phyloP scores from a whole-genome alignment of 2,329 filamentous ascomycete species.

The Trichoderma aggressivum region DNA sequence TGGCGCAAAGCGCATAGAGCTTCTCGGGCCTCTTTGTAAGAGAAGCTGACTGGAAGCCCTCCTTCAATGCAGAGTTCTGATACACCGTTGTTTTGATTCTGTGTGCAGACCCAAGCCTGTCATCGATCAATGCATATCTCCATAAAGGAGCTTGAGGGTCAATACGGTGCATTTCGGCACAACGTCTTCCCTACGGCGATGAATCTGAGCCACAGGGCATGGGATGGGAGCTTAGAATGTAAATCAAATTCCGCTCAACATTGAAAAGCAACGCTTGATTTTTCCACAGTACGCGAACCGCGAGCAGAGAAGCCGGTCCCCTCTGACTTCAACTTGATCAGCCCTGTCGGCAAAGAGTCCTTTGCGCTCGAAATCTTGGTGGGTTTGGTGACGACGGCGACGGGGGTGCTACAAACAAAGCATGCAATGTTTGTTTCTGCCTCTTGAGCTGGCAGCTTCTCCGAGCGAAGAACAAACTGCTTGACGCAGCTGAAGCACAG shows the following conservation, averaged over 20 bases:
- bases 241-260: constrained; percentile 47
- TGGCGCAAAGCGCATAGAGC: neutral
- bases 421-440: constrained; percentile 54
- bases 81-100: neutral
- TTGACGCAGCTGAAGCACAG: constrained; percentile 80
- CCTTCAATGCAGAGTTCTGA: neutral
- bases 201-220: neutral
- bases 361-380: constrained; percentile 43
- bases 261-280: constrained; percentile 75
- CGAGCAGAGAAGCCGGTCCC: constrained; percentile 90
- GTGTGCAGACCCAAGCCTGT: neutral
- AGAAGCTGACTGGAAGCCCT: neutral
- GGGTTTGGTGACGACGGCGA: constrained; percentile 61
- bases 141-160: neutral
- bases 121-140: neutral
- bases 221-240: neutral
- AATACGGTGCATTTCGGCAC: neutral
- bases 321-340: constrained; percentile 78
- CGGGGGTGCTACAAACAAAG: constrained; percentile 80
- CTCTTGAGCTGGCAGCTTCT: constrained; percentile 38
- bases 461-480: constrained; percentile 70
- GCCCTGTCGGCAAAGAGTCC: constrained; percentile 62
- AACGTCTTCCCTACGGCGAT: neutral
- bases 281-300: constrained; percentile 80
- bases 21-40: neutral